phyloP scores from a whole-genome alignment of 2,329 filamentous ascomycete genomes.

The Xylariaceae sp. region DNA sequence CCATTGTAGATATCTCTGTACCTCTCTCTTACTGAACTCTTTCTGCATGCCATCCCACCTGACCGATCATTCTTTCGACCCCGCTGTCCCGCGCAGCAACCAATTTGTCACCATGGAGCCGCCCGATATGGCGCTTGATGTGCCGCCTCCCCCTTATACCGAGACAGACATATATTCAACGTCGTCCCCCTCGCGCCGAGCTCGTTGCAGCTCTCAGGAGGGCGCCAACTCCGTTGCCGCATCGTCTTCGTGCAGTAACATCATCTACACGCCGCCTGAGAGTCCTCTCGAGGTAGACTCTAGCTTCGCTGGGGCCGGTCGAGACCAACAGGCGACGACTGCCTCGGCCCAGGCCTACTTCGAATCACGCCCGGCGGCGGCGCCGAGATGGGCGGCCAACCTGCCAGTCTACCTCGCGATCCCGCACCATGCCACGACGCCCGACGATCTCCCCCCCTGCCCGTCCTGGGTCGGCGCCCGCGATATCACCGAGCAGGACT shows the following conservation, averaged over 20 bases:
- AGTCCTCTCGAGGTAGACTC: conserved; percentile 33
- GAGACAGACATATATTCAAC: conserved; percentile 49
- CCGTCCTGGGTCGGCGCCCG: conserved; percentile 28
- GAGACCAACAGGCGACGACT: conserved; percentile 20
- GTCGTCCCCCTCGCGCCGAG: conserved; percentile 25
- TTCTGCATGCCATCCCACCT: too few relatives aligned
- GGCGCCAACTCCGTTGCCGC: conserved; percentile 33
- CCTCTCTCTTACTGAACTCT: too few relatives aligned
- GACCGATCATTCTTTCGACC: too few relatives aligned
- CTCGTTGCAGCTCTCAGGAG: conserved; percentile 17
- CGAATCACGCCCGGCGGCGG: conserved; percentile 32
- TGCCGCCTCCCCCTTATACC: conserved; percentile 49
- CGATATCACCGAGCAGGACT: conserved; percentile 45
- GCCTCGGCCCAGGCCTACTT: conserved; percentile 38
- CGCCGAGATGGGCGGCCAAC: conserved; percentile 1
- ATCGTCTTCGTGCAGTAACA: conserved; percentile 33
- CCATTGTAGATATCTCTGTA: too few relatives aligned
- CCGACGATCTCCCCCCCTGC: conserved; percentile 40
- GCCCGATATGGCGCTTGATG: conserved; percentile 36
- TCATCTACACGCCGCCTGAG: conserved; percentile 45
- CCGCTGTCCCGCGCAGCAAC: too few relatives aligned
- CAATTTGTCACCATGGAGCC: conserved; percentile 22
- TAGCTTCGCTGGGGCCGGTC: conserved; percentile 15
- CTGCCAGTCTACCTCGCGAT: conserved; percentile 30
- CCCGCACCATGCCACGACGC: conserved; percentile 24